These are phyloP conservation scores for Eucalyptus victrix DNA, from an alignment of 345 rosid genomes.

Conservation along the genomic window DNA sequence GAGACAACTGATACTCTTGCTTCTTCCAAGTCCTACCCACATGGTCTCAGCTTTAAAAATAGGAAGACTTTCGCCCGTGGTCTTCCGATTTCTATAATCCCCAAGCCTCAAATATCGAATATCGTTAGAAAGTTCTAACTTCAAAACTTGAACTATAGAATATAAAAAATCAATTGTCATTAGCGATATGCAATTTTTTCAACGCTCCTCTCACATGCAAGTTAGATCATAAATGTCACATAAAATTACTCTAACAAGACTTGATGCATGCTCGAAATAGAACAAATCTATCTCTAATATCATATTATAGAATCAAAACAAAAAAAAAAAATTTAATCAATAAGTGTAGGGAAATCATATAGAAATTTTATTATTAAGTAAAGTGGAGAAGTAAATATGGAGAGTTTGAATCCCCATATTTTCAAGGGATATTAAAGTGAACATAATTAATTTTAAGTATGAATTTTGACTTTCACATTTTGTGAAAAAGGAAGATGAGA, in stretches of 20 bases:
- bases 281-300: not conserved
- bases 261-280: not conserved
- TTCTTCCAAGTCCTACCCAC: not conserved
- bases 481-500: not conserved
- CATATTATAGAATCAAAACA: not conserved
- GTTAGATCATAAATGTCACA: not conserved
- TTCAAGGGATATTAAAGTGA: fast-evolving
- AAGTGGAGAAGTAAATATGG: too few relatives aligned
- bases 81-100: not conserved
- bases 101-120: not conserved
- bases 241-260: not conserved
- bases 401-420: fast-evolving
- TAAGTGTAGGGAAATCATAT: not conserved
- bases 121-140: not conserved
- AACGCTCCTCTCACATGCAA: not conserved
- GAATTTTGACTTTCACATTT: fast-evolving
- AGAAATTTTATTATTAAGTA: not conserved
- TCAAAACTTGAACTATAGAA: not conserved
- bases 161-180: not conserved
- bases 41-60: not conserved
- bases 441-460: too few relatives aligned
- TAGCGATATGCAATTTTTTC: not conserved
- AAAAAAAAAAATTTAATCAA: not conserved
- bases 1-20: not conserved
- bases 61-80: not conserved